A percentile compares a stretch with the other conserved stretches of the same genome.
Conservation (phyloP, 768 basidiomycete species). For the Lentinus brumalis region DNA sequence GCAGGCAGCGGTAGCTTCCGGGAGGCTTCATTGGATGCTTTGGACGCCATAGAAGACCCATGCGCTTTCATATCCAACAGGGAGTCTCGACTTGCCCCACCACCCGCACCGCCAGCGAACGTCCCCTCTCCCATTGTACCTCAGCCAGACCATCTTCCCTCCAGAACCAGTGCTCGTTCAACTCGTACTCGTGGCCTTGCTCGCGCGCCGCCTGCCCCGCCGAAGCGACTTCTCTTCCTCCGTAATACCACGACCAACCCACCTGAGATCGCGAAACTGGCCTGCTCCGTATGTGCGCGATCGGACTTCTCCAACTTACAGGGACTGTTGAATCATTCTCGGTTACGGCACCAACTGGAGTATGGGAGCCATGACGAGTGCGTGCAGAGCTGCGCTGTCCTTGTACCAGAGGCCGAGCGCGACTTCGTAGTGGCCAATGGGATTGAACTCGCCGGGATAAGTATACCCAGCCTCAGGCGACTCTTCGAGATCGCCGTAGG, state of each 20-base stretch:
- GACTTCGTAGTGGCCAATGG: conserved; percentile 38
- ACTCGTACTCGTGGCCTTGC: conserved; percentile 24
- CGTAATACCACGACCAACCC: conserved; percentile 34
- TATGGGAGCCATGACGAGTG: conserved; percentile 56
- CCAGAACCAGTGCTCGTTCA: conserved; percentile 10
- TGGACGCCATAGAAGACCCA: conserved; percentile 43
- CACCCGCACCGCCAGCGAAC: conserved; percentile 24
- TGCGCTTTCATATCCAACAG: conserved; percentile 41
- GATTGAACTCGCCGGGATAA: conserved; percentile 43
- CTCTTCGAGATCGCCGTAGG: conserved; percentile 55
- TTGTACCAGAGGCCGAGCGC: conserved; percentile 36
- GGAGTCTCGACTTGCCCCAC: conserved; percentile 23
- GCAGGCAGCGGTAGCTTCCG: conserved; percentile 32
- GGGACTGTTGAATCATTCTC: conserved; percentile 54
- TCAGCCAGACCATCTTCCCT: background rate
- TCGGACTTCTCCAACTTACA: conserved; percentile 54
- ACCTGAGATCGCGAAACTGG: conserved; percentile 39
- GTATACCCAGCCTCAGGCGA: conserved; percentile 46
- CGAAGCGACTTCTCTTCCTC: conserved; percentile 44
- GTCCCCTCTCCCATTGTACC: background rate
- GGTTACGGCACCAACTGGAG: conserved; percentile 48
- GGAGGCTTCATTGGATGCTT: conserved; percentile 44
- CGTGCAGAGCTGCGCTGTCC: conserved; percentile 45
- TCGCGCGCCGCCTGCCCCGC: conserved; percentile 17
- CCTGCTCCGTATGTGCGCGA: conserved; percentile 46